Evolutionary conservation across 2,329 filamentous ascomycete species (phyloP).

Genomic region (Beauveria pseudobassiana): DNA sequence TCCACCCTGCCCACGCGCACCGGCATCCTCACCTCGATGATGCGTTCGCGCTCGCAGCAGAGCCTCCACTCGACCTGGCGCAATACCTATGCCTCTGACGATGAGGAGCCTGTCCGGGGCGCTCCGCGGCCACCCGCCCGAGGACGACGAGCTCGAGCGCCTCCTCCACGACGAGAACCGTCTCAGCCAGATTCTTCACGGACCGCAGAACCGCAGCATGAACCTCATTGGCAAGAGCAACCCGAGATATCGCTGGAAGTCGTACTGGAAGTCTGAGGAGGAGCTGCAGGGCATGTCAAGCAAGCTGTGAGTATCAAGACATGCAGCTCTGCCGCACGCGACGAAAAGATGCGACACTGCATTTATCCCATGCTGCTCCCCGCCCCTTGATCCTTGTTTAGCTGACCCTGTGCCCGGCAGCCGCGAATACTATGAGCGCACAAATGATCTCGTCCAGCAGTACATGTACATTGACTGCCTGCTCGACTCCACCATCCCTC

Average conservation of each 20-base stretch:
- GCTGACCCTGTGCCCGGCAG: constrained; percentile 27
- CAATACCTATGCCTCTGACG: constrained; percentile 14
- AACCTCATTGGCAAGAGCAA: constrained; percentile 84
- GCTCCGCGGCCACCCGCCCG: constrained; percentile 19
- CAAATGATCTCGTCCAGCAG: constrained; percentile 81
- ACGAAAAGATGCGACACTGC: background rate
- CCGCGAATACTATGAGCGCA: constrained; percentile 80
- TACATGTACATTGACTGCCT: constrained; percentile 91
- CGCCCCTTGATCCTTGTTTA: background rate
- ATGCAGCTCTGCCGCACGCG: background rate
- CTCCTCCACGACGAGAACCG: constrained; percentile 49
- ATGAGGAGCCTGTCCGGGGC: constrained; percentile 12
- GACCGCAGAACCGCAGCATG: constrained; percentile 73
- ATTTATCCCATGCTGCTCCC: background rate
- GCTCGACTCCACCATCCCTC: constrained; percentile 85
- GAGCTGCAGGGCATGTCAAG: constrained; percentile 65
- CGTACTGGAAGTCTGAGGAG: constrained; percentile 76
- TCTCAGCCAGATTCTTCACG: constrained; percentile 50
- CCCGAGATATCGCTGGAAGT: constrained; percentile 76
- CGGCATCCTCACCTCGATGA: constrained; percentile 30
- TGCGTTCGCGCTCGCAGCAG: constrained; percentile 30
- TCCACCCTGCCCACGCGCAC: constrained; percentile 29
- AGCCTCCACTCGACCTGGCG: constrained; percentile 23
- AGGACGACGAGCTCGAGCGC: constrained; percentile 38
- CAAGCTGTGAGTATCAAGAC: constrained; percentile 44